phyloP scores from a whole-genome alignment of 2,329 filamentous ascomycete genomes.

The Akanthomyces uredinophilus region DNA sequence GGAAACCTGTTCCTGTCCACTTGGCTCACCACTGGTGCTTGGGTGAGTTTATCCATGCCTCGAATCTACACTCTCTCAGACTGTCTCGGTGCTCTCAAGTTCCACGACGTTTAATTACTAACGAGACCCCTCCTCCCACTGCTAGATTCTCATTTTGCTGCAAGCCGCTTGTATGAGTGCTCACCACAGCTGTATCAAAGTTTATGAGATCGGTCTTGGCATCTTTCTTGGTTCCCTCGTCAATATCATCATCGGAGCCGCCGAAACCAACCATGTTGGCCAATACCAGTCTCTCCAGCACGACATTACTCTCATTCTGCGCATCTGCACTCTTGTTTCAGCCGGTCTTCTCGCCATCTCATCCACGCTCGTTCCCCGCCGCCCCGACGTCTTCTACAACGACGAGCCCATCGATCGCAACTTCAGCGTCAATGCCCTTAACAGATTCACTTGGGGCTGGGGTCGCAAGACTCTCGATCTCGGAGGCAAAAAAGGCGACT shows the following conservation, averaged over 20 bases:
- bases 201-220: slow-evolving; percentile 50
- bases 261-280: slow-evolving; percentile 38
- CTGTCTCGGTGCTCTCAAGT: background rate
- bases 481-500: slow-evolving; percentile 51
- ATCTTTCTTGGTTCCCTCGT: slow-evolving; percentile 43
- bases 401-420: slow-evolving; percentile 58
- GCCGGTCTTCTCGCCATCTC: slow-evolving; percentile 41
- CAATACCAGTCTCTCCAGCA: slow-evolving; percentile 27
- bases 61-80: background rate
- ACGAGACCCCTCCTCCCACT: background rate
- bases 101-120: background rate
- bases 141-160: slow-evolving; percentile 44
- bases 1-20: slow-evolving; percentile 44
- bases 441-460: slow-evolving; percentile 64
- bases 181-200: slow-evolving; percentile 45
- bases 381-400: slow-evolving; percentile 60
- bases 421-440: slow-evolving; percentile 55
- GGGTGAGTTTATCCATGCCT: slow-evolving; percentile 47
- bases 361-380: slow-evolving; percentile 56
- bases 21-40: slow-evolving; percentile 56
- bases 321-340: slow-evolving; percentile 42
- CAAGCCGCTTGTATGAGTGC: slow-evolving; percentile 47
- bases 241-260: slow-evolving; percentile 38
- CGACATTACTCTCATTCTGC: slow-evolving; percentile 38
- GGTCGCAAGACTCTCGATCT: slow-evolving; percentile 47